These are phyloP conservation scores for Starmera stellimalicola DNA, from an alignment of 1,139 yeast genomes.

Conservation along the genomic window DNA sequence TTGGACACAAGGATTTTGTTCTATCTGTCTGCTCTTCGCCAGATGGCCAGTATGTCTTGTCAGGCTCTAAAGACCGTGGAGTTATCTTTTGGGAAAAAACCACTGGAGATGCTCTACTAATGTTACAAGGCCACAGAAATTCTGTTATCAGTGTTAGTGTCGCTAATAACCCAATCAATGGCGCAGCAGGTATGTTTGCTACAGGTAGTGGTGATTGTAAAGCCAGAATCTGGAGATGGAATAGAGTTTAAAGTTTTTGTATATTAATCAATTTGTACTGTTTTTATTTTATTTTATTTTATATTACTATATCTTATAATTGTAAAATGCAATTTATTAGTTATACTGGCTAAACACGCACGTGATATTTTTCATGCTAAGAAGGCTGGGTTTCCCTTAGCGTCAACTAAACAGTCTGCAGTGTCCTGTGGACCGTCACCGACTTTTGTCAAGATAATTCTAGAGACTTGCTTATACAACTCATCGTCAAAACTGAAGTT, in stretches of 20 bases:
- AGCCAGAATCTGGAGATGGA: constrained; percentile 80
- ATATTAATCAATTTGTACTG: neutral
- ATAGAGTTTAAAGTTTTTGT: constrained; percentile 13
- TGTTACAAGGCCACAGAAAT: constrained; percentile 96
- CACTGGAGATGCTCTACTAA: constrained; percentile 85
- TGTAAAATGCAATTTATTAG: neutral
- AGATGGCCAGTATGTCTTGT: constrained; percentile 81
- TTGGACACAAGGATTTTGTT: constrained; percentile 95
- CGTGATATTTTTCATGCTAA: neutral
- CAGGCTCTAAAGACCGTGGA: constrained; percentile 96
- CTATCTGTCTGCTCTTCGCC: constrained; percentile 92
- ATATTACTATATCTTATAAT: neutral
- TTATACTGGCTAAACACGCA: neutral
- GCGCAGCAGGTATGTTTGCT: constrained; percentile 68
- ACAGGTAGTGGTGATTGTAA: constrained; percentile 98
- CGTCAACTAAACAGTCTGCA: constrained; percentile 41
- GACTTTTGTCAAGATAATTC: constrained; percentile 72
- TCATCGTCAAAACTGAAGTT: constrained; percentile 36
- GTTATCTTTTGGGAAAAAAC: constrained; percentile 95
- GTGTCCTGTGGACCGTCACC: constrained; percentile 79
- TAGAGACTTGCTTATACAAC: constrained; percentile 62
- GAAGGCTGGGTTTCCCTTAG: constrained; percentile 32
- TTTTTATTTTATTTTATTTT: neutral
- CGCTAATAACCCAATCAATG: constrained; percentile 62
- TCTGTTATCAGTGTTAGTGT: constrained; percentile 94